A percentile compares a stretch with the other conserved stretches of the same genome.
Evolutionary conservation across 768 basidiomycete species (phyloP).

Genomic region (Kwoniella mangroviensis): DNA sequence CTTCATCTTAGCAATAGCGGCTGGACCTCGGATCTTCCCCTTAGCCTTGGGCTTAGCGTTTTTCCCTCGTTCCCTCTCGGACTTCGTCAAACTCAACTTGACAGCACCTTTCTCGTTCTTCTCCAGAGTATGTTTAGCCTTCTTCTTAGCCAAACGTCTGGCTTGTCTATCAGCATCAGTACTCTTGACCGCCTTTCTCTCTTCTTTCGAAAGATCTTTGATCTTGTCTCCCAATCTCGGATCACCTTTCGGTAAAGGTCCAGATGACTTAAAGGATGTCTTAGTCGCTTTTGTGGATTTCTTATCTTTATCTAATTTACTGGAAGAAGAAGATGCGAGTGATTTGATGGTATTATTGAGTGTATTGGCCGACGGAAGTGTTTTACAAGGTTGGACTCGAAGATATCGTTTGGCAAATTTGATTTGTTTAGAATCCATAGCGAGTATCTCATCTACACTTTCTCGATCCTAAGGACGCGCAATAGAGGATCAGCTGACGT

Average conservation of each 20-base stretch:
- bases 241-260: slow-evolving; percentile 73
- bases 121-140: slow-evolving; percentile 59
- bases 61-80: slow-evolving; percentile 37
- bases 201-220: slow-evolving; percentile 77
- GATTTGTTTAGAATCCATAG: slow-evolving; percentile 74
- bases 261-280: slow-evolving; percentile 9
- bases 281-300: slow-evolving; percentile 27
- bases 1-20: slow-evolving; percentile 56
- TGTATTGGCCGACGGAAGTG: slow-evolving; percentile 59
- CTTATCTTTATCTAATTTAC: neutral
- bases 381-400: slow-evolving; percentile 88
- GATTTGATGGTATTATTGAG: slow-evolving; percentile 36
- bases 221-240: slow-evolving; percentile 79
- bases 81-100: slow-evolving; percentile 48
- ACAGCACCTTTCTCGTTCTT: slow-evolving; percentile 52
- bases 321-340: slow-evolving; percentile 30
- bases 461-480: slow-evolving; percentile 70
- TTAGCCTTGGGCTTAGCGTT: slow-evolving; percentile 53
- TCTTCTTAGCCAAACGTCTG: slow-evolving; percentile 87
- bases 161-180: slow-evolving; percentile 78
- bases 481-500: neutral
- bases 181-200: slow-evolving; percentile 80
- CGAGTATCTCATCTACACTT: slow-evolving; percentile 90
- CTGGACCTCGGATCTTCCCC: slow-evolving; percentile 53
- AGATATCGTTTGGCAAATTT: slow-evolving; percentile 92